Base-by-base conservation (phyloP, 2,329 filamentous ascomycete genomes). In the Daldinia eschscholtzii region DNA sequence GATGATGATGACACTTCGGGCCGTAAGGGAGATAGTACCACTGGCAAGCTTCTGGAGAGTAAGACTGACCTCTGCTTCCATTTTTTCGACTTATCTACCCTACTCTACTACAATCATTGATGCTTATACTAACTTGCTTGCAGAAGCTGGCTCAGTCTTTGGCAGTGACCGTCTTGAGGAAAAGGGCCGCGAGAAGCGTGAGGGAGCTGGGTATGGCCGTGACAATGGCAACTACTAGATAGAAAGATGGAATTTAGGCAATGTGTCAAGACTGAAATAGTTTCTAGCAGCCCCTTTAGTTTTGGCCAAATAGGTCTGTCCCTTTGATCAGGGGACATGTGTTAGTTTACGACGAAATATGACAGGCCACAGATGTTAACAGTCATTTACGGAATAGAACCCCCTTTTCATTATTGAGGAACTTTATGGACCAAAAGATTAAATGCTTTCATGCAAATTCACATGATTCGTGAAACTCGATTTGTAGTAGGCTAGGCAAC, bases 11-110 rank as follows among this genome's bases (percentile, higher is more conserved):
- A 67, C 15, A 57, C 57, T 46, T 65, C 55, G 33, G 64, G 64
- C 60, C 57, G 70, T 64, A 71, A 71, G 52, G 73, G 74, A 13
- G 83, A 86, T 74, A 86, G 84, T 57, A 83, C 82, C 15, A 60
- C 87, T 23, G 87, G 87, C 53, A 89, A 87, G 79, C 64, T 89
- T 26, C 80, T 89, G 77, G 86, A 90, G 79, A 89, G 70, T 71
- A 33, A 65, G 70, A 61, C 30, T 37, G 28, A 26, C 53, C 41
- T 44, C 50, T 26, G 20, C 60, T 57, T 15, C 20, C 15, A 0
- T 35, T 13, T 26, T n/a, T 42, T 6, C n/a, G 12, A 52, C 28
- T 15, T 35, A 10, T 18, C 23, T 33, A 20, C 23, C 4, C 9
- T 13, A 30, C 26, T 1, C n/a, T 7, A 30, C 20, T 18, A 5